These are phyloP conservation scores for Fusarium sp. DNA, from an alignment of 2,329 filamentous ascomycete species.

Conservation along the genomic window DNA sequence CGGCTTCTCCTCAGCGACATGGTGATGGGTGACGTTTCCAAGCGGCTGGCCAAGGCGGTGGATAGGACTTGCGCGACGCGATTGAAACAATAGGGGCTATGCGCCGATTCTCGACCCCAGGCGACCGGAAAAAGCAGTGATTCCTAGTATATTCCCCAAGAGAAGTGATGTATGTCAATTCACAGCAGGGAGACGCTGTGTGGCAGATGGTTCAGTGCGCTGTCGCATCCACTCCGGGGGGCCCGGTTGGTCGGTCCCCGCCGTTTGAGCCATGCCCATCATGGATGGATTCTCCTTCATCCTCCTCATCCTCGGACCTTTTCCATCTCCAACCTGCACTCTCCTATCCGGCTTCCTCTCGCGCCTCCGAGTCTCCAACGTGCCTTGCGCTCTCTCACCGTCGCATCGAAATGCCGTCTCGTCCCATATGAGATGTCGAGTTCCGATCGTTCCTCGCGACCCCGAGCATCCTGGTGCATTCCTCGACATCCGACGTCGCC, in stretches of 20 bases:
- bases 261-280: conserved; percentile 9
- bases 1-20: background rate
- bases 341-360: background rate
- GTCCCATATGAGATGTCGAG: conserved; percentile 37
- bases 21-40: background rate
- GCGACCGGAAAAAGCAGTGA: too few species aligned
- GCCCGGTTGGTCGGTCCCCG: conserved; percentile 21
- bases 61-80: background rate
- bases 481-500: conserved; percentile 30
- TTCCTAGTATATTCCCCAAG: too few species aligned
- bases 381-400: conserved; percentile 7
- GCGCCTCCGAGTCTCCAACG: conserved; percentile 6
- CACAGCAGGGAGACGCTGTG: background rate
- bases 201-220: conserved; percentile 8
- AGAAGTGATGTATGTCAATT: too few species aligned
- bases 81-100: background rate
- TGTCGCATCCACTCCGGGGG: too few species aligned
- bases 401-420: conserved; percentile 38
- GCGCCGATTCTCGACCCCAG: too few species aligned
- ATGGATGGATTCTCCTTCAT: background rate
- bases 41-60: background rate
- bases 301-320: conserved; percentile 16
- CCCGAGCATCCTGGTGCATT: conserved; percentile 35
- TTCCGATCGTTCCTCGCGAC: conserved; percentile 23
- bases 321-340: conserved; percentile 7